Base-by-base conservation (phyloP, 2,329 filamentous ascomycete genomes). In the Leptographium wingfieldii region DNA sequence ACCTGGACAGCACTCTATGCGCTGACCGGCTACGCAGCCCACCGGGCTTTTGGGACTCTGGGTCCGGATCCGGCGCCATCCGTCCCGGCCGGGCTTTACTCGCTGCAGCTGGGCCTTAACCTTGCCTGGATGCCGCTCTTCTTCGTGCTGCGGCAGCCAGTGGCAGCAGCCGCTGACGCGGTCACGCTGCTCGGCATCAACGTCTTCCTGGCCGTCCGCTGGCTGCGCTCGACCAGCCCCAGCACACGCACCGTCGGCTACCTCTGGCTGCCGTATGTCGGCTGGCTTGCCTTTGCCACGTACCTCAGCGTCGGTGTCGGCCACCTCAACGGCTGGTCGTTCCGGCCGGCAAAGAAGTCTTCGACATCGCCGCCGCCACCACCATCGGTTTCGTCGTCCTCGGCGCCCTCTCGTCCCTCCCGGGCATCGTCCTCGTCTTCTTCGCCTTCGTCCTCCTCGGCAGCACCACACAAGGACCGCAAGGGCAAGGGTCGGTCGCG, bases 71-170 rank as follows among this genome's bases (percentile, higher is more conserved):
- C 75, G 78, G 43, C 80, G n/a, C 77, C 83, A 87, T 58, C 81
- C 69, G 79, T 84, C 65, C 87, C 85, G 65, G 86, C 89, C 61
- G 89, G 87, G 0, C 79, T 96, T 35, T 96, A 96, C 76, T 88
- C 88, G 2, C 77, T 91, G 62, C 92, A 96, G 73, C 84, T 96
- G 7, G 88, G 80, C 12, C 78, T 96, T 57, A 96, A 96, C 71
- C 77, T 95, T 35, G 72, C 86, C 59, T 97, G 90, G 90, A 96
- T 91, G 82, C 92, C 92, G 14, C 80, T 96, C 12, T 96, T 96
- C 80, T 96, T 96, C 70, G 80, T 82, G n/a, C 69, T 86, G 57
- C 85, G 86, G 64, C 82, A 83, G 19, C 90, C 91, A 1, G 78
- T 86, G 58, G 82, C 84, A 68, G 91, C 92, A 3, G 83, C 89